These are phyloP conservation scores for Geranium rotundifolium DNA, from an alignment of 345 rosid species.

Conservation along the genomic window DNA sequence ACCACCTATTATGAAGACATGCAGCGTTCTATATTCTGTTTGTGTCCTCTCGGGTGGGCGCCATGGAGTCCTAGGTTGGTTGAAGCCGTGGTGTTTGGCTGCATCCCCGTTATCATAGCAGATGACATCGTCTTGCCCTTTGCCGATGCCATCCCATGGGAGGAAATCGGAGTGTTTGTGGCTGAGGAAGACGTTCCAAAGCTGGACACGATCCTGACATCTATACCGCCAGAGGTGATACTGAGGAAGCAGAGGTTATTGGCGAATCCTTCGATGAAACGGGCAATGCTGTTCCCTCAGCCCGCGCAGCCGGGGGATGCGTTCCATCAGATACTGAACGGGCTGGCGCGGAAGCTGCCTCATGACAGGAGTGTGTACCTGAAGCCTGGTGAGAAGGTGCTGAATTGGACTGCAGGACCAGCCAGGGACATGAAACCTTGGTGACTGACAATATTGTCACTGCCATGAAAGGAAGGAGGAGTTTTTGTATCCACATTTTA, in stretches of 20 bases:
- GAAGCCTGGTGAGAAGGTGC: slow-evolving; percentile 39
- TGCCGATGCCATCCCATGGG: slow-evolving; percentile 99
- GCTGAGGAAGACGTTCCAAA: slow-evolving; percentile 78
- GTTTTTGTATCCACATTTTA: background rate
- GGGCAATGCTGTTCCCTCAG: slow-evolving; percentile 88
- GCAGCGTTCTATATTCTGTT: slow-evolving; percentile 86
- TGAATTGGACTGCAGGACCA: slow-evolving; percentile 93
- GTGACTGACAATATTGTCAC: slow-evolving; percentile 18
- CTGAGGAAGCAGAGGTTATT: slow-evolving; percentile 85
- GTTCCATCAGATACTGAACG: slow-evolving; percentile 88
- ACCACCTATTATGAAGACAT: slow-evolving; percentile 92
- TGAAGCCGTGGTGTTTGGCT: slow-evolving; percentile 97
- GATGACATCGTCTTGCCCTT: slow-evolving; percentile 89
- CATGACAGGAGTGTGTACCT: slow-evolving; percentile 44
- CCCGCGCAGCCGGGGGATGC: slow-evolving; percentile 91
- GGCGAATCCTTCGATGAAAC: slow-evolving; percentile 90
- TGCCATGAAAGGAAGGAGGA: background rate
- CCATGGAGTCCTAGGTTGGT: slow-evolving; percentile 99
- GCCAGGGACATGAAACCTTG: slow-evolving; percentile 83
- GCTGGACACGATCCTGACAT: slow-evolving; percentile 70
- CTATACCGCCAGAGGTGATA: slow-evolving; percentile 64
- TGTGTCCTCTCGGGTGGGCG: slow-evolving; percentile 97
- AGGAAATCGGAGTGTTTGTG: slow-evolving; percentile 85
- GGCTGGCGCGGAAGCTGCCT: slow-evolving; percentile 76
- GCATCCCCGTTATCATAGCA: slow-evolving; percentile 94